Evolutionary conservation across 2,329 filamentous ascomycete species (phyloP), one percentile per base, ranked within the genome.

Genomic region (Aspergillus fischeri): DNA sequence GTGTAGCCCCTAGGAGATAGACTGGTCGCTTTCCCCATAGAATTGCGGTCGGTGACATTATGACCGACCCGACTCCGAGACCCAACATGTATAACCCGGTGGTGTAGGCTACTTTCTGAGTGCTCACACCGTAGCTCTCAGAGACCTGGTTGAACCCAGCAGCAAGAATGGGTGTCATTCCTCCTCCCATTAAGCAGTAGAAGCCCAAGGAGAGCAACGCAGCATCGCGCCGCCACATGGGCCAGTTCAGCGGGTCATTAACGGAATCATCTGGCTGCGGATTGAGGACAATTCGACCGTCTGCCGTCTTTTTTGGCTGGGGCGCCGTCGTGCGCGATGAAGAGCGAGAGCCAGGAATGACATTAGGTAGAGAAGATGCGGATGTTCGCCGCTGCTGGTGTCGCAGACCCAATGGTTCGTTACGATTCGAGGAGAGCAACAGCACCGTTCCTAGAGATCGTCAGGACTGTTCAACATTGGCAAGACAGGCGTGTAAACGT

Each of bases 11-110:
- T 28, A 81, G 80, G 24, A 97, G 83, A 70, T 97, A 97, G 0
- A 97, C 90, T 0, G 92, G 92, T 11, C 93, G 83, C 75, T 97
- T 97, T 1, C 93, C 94, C 58, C 79, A 97, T 0, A 97, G 71
- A 60, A 97, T 97, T 29, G 93, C 93, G 0, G 92, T 97, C 0
- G 93, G 94, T 0, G 90, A 94, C 66, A 89, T 87, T 53, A 97
- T 70, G 6, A 97, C 87, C 20, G 87, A 91, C 1, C 93, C 93
- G 1, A 97, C 66, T 1, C 92, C 93, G 42, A 97, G 78, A 0
- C 94, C 94, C 83, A 96, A 82, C 92, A 97, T 97, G 77, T 91
- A 97, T 14, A 97, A 77, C 0, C 92, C 92, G 0, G 92, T 96
- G 0, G 93, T 97, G 56, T 96, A 80, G 2, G 93, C 88, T 3